Percentiles rank a stretch among this genome's conserved stretches.
Evolutionary conservation across 257 asterid species (phyloP).

Genomic region (Verbena officinalis): DNA sequence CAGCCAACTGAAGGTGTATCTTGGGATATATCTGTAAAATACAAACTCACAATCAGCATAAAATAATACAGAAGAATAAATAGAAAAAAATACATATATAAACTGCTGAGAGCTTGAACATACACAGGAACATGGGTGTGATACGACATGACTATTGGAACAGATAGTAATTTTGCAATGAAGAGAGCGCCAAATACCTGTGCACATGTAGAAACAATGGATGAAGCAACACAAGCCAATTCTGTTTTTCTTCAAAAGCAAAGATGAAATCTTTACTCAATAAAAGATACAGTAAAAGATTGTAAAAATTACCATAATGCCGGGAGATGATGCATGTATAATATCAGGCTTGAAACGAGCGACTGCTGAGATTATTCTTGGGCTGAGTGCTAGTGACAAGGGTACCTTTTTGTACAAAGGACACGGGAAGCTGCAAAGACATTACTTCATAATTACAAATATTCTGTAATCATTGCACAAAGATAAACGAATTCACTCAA

Average conservation of each 20-base stretch:
- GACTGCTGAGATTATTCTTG: conserved; percentile 95
- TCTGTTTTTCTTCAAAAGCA: background rate
- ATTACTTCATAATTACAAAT: conserved; percentile 20
- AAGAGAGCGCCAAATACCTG: conserved; percentile 94
- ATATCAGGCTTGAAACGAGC: conserved; percentile 93
- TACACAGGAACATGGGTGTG: conserved; percentile 99
- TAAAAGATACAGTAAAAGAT: conserved; percentile 12
- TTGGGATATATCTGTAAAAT: conserved; percentile 82
- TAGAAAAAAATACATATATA: background rate
- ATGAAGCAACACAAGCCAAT: background rate
- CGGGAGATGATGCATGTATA: conserved; percentile 98
- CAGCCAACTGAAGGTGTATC: conserved; percentile 95
- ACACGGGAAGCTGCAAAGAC: conserved; percentile 77
- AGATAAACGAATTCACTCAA: background rate
- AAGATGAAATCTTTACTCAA: conserved; percentile 1
- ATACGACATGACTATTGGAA: conserved; percentile 92
- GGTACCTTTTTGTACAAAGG: conserved; percentile 94
- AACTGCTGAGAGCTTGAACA: conserved; percentile 12
- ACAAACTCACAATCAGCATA: conserved; percentile 38
- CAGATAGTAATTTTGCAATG: conserved; percentile 78
- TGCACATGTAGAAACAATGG: background rate
- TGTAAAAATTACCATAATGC: conserved; percentile 70
- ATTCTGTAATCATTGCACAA: too few species aligned
- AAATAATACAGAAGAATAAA: background rate
- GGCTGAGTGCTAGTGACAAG: conserved; percentile 96